phyloP scores from a whole-genome alignment of 2,329 filamentous ascomycete species.

The Fusarium solani-melongenae region DNA sequence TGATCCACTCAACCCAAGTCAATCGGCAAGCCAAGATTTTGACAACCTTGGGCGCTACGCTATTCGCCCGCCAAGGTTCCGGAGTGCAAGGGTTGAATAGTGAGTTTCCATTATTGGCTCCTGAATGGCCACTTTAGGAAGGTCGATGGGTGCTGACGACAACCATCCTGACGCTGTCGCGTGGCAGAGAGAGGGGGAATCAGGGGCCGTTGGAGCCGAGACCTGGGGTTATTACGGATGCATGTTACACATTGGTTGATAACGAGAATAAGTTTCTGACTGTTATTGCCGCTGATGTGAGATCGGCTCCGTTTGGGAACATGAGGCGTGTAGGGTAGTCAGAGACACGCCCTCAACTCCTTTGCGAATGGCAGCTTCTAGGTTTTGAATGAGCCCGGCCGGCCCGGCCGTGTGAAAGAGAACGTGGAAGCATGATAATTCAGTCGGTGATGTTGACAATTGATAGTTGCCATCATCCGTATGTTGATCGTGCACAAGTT shows the following conservation, averaged over 20 bases:
- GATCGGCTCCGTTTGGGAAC: background rate
- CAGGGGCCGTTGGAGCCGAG: background rate
- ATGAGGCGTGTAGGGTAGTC: background rate
- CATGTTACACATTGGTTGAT: background rate
- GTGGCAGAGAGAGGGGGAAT: background rate
- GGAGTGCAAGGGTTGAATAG: background rate
- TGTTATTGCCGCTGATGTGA: background rate
- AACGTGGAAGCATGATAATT: background rate
- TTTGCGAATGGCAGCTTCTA: too few species aligned
- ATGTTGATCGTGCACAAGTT: too few species aligned
- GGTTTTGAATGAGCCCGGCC: background rate
- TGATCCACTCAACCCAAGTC: background rate
- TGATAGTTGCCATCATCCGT: too few species aligned
- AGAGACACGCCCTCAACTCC: background rate
- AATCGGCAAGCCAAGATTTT: background rate
- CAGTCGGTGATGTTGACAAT: too few species aligned
- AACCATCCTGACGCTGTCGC: background rate
- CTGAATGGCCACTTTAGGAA: background rate
- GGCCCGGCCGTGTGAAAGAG: background rate
- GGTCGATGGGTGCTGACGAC: background rate
- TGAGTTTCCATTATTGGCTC: background rate
- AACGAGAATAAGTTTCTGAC: background rate
- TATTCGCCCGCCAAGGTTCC: background rate
- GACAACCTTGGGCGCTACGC: background rate
- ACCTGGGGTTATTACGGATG: background rate